Conservation (phyloP, 2,329 filamentous ascomycete genomes). For the Ceratocystis ficicola region DNA sequence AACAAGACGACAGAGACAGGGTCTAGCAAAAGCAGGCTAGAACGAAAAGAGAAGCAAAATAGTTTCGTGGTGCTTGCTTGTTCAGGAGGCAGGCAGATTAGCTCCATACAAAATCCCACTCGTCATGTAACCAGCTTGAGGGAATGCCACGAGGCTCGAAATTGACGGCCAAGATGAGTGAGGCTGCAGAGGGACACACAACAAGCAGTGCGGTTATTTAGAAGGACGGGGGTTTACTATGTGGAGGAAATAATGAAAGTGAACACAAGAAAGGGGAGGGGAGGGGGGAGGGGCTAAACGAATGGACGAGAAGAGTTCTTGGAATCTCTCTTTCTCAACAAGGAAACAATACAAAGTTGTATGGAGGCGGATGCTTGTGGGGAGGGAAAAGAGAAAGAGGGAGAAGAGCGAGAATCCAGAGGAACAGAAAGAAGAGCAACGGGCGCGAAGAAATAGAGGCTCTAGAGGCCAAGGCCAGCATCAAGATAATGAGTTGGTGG, state of each 20-base stretch:
- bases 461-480: neutral
- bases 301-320: slow-evolving; percentile 13
- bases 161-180: neutral
- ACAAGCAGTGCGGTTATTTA: neutral
- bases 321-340: slow-evolving; percentile 1
- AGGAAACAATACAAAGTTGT: neutral
- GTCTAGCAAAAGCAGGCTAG: neutral
- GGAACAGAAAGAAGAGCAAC: neutral
- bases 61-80: neutral
- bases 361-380: neutral
- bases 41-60: neutral
- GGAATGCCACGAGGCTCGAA: neutral
- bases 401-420: neutral
- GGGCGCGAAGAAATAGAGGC: neutral
- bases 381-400: neutral
- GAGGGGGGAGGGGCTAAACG: neutral
- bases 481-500: neutral
- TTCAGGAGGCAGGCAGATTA: neutral
- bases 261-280: neutral
- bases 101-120: neutral
- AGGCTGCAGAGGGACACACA: neutral
- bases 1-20: neutral
- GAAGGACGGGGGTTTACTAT: neutral
- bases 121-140: neutral
- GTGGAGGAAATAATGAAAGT: neutral